phyloP scores from a whole-genome alignment of 768 basidiomycete genomes.

The Collybiopsis luxurians region DNA sequence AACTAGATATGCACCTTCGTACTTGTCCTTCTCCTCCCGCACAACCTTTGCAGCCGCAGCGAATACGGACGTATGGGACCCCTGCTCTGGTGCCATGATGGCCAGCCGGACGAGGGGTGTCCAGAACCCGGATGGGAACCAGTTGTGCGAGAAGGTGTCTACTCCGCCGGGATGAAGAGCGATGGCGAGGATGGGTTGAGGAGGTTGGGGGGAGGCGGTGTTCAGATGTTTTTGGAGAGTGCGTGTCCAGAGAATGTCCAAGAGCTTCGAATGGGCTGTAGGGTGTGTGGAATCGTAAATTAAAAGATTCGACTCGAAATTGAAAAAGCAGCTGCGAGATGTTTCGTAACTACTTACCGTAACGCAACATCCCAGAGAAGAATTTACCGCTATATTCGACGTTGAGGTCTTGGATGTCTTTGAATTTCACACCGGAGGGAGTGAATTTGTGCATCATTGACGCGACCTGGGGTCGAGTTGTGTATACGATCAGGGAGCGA shows the following conservation, averaged over 20 bases:
- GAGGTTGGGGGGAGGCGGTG: neutral
- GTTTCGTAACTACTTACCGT: constrained; percentile 9
- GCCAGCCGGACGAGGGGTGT: neutral
- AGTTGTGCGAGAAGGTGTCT: constrained; percentile 25
- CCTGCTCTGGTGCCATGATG: constrained; percentile 14
- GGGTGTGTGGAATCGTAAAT: too few relatives aligned
- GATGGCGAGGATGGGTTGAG: constrained; percentile 19
- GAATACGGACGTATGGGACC: constrained; percentile 24
- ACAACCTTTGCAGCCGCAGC: constrained; percentile 28
- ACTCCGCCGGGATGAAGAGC: constrained; percentile 27
- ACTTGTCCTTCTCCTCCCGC: constrained; percentile 21
- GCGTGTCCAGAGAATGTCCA: constrained; percentile 10
- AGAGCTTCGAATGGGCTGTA: constrained; percentile 17
- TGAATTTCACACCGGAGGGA: constrained; percentile 10
- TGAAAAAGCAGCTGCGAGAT: too few relatives aligned
- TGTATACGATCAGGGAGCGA: too few relatives aligned
- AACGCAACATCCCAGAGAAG: constrained; percentile 3
- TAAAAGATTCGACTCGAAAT: neutral
- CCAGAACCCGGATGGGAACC: constrained; percentile 13
- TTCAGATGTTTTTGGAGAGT: constrained; percentile 9
- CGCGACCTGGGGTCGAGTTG: constrained; percentile 8
- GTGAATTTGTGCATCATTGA: constrained; percentile 11
- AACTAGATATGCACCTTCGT: constrained; percentile 26
- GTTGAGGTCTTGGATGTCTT: constrained; percentile 14
- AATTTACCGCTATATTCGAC: constrained; percentile 8